Evolutionary conservation across 768 basidiomycete genomes (phyloP).

Genomic region (Phaeolepiota aurea): DNA sequence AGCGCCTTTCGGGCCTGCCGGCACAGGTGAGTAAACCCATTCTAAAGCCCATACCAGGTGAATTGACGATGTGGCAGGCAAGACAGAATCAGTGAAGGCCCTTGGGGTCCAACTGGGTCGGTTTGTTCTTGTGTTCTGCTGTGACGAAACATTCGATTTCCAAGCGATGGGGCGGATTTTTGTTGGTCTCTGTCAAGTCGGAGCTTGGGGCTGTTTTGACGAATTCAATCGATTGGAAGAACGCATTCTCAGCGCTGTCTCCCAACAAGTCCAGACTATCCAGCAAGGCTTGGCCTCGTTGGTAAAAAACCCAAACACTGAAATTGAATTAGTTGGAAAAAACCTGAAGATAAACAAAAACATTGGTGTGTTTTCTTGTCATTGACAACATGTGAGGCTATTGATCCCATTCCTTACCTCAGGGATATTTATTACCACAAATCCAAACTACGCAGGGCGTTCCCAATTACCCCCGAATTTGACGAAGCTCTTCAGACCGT

Average conservation of each 20-base stretch:
- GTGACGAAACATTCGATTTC: constrained; percentile 99
- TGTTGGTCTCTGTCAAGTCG: constrained; percentile 96
- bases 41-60: constrained; percentile 7
- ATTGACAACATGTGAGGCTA: neutral
- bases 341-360: constrained; percentile 88
- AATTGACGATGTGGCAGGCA: constrained; percentile 43
- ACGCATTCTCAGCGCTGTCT: constrained; percentile 94
- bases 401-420: constrained; percentile 5
- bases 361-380: constrained; percentile 49
- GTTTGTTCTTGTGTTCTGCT: constrained; percentile 99
- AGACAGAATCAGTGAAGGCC: constrained; percentile 99
- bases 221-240: constrained; percentile 98
- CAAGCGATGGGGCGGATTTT: constrained; percentile 99
- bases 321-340: constrained; percentile 95
- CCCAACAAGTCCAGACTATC: constrained; percentile 97
- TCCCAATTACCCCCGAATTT: constrained; percentile 83
- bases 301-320: constrained; percentile 75
- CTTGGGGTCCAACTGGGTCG: constrained; percentile 95
- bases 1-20: constrained; percentile 96
- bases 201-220: constrained; percentile 98
- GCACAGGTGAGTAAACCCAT: constrained; percentile 58
- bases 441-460: constrained; percentile 97
- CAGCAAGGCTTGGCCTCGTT: constrained; percentile 88
- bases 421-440: constrained; percentile 99
- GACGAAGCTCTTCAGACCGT: constrained; percentile 92